phyloP scores from a whole-genome alignment of 2,329 filamentous ascomycete genomes.

The Leptographium flavum region DNA sequence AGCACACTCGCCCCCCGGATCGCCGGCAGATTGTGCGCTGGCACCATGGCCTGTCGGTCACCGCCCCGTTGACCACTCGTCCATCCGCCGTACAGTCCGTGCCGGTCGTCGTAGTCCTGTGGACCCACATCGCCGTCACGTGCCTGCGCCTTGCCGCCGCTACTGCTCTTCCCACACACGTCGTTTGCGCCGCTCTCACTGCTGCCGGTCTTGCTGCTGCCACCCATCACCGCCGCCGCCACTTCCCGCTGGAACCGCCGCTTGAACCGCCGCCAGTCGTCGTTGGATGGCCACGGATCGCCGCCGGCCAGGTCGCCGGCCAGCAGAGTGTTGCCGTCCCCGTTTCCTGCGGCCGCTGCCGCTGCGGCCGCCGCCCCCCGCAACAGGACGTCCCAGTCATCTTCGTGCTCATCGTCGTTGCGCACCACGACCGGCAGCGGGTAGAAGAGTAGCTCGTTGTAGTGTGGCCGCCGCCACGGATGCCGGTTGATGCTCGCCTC shows the following conservation, averaged over 20 bases:
- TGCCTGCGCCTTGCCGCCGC: not conserved
- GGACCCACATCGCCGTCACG: not conserved
- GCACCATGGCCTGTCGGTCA: not conserved
- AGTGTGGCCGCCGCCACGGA: constrained; percentile 24
- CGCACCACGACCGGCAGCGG: constrained; percentile 13
- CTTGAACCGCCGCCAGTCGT: constrained; percentile 24
- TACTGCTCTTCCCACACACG: not conserved
- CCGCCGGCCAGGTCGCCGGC: constrained; percentile 17
- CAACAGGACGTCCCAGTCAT: constrained; percentile 12
- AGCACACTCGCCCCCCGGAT: constrained; percentile 7
- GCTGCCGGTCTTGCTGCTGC: constrained; percentile 3
- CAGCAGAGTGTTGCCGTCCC: not conserved
- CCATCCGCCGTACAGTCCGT: not conserved
- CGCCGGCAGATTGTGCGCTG: constrained; percentile 4
- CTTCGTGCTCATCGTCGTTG: constrained; percentile 12
- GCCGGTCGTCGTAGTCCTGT: not conserved
- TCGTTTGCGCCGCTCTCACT: not conserved
- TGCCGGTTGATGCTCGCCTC: constrained; percentile 30
- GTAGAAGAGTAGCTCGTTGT: constrained; percentile 25
- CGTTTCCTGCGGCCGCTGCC: too few species aligned
- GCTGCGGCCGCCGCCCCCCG: not conserved
- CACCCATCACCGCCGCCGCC: constrained; percentile 13
- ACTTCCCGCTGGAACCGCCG: constrained; percentile 20
- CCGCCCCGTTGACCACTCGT: not conserved
- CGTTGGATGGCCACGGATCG: constrained; percentile 25